A percentile compares a stretch with the other conserved stretches of the same genome.
Conservation (phyloP, 2,329 filamentous ascomycete genomes). For the Alternaria burnsii region DNA sequence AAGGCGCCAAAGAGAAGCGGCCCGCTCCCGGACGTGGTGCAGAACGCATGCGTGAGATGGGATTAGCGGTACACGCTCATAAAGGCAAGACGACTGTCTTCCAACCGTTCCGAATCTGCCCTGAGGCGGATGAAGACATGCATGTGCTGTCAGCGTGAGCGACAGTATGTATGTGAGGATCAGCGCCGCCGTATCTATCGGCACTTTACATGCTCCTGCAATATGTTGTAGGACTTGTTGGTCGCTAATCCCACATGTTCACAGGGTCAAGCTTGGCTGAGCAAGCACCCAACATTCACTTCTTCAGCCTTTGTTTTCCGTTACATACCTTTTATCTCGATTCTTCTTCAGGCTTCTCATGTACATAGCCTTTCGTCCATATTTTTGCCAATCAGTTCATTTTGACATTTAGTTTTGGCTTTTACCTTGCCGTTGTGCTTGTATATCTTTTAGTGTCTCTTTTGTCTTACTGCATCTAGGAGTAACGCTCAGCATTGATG, state of each 20-base stretch:
- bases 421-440: neutral
- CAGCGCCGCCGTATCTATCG: slow-evolving; percentile 49
- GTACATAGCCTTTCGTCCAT: slow-evolving; percentile 30
- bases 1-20: slow-evolving; percentile 75
- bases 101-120: slow-evolving; percentile 36
- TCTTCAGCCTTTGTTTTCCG: neutral
- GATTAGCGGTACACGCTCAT: slow-evolving; percentile 82
- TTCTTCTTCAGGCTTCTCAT: slow-evolving; percentile 23
- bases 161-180: slow-evolving; percentile 37
- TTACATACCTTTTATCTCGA: slow-evolving; percentile 16
- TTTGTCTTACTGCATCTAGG: slow-evolving; percentile 18
- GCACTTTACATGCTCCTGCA: slow-evolving; percentile 42
- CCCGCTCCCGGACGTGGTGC: slow-evolving; percentile 81
- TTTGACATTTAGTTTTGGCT: neutral
- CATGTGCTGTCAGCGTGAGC: slow-evolving; percentile 57
- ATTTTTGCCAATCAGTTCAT: slow-evolving; percentile 4
- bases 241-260: slow-evolving; percentile 48
- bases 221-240: slow-evolving; percentile 39
- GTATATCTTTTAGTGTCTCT: slow-evolving; percentile 8
- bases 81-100: slow-evolving; percentile 55
- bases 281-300: slow-evolving; percentile 20
- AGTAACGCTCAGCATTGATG: slow-evolving; percentile 14
- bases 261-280: slow-evolving; percentile 15
- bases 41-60: slow-evolving; percentile 92
- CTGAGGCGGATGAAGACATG: slow-evolving; percentile 47